phyloP scores from a whole-genome alignment of 495 filamentous ascomycete species.

The Friedmanniomyces simplex region DNA sequence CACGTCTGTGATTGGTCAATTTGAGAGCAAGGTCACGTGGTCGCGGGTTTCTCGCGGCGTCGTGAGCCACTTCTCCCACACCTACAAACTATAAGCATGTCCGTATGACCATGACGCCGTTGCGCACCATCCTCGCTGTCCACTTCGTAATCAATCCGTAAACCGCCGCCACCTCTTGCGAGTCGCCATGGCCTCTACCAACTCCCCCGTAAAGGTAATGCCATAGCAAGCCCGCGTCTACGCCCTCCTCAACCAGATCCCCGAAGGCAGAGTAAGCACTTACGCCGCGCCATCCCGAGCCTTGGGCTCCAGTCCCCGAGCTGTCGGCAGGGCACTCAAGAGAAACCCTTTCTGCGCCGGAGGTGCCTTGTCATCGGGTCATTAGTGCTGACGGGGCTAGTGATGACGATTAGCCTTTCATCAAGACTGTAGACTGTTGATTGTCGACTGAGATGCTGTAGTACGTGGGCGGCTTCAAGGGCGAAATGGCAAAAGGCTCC shows the following conservation, averaged over 20 bases:
- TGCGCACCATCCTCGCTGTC: background rate
- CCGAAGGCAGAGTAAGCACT: constrained; percentile 56
- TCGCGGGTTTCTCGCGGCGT: background rate
- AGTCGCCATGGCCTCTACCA: background rate
- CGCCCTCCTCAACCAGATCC: constrained; percentile 56
- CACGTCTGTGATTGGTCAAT: background rate
- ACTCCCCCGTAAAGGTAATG: constrained; percentile 12
- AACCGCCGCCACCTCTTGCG: background rate
- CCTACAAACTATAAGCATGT: too few relatives aligned
- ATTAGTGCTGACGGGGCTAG: constrained; percentile 30
- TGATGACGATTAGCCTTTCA: too few relatives aligned
- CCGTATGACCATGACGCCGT: too few relatives aligned
- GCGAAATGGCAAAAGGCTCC: constrained; percentile 41
- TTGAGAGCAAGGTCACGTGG: background rate
- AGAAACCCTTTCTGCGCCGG: constrained; percentile 33
- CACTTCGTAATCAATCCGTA: background rate
- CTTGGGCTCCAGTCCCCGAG: constrained; percentile 58
- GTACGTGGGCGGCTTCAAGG: constrained; percentile 40
- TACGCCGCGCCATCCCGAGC: constrained; percentile 58
- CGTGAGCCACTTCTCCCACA: too few relatives aligned
- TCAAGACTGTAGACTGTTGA: background rate
- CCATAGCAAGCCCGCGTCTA: constrained; percentile 42
- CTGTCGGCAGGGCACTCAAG: constrained; percentile 66
- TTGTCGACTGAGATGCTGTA: constrained; percentile 1
- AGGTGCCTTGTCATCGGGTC: constrained; percentile 33